phyloP scores from a whole-genome alignment of 2,329 filamentous ascomycete species.

The Dendryphion nanum region DNA sequence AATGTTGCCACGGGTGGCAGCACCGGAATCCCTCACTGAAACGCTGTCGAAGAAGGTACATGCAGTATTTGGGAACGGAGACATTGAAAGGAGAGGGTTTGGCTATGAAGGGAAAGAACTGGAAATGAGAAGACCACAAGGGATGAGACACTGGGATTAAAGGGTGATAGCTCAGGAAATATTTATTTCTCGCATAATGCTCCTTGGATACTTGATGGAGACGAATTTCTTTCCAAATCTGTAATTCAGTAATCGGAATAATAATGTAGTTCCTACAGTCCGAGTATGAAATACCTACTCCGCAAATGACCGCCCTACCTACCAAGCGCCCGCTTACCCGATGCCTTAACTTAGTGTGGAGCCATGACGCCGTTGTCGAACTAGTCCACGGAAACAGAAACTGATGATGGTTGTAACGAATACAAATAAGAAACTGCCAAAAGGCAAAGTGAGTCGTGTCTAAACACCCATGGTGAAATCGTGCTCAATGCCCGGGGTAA shows the following conservation, averaged over 20 bases:
- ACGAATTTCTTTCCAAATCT: no score
- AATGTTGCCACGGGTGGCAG: slow-evolving; percentile 27
- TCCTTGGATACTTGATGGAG: no score
- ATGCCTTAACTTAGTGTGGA: no score
- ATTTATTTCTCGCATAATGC: no score
- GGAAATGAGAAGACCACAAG: slow-evolving; percentile 30
- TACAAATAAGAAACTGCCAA: neutral
- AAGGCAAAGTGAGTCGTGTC: slow-evolving; percentile 16
- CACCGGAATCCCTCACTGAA: slow-evolving; percentile 8
- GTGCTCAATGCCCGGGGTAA: slow-evolving; percentile 95
- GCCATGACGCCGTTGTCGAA: no score
- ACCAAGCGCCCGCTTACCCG: slow-evolving; percentile 10
- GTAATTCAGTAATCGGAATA: no score
- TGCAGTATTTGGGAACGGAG: slow-evolving; percentile 19
- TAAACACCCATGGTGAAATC: slow-evolving; percentile 96
- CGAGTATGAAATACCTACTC: no score
- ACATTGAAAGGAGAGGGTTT: slow-evolving; percentile 19
- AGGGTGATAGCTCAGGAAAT: no score
- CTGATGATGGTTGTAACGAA: no score
- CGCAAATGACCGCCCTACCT: no score
- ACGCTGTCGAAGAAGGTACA: slow-evolving; percentile 21
- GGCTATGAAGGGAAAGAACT: slow-evolving; percentile 36
- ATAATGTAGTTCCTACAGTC: no score
- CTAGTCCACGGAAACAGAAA: no score
- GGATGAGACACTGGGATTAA: slow-evolving; percentile 30